These are phyloP conservation scores for Quercus wislizeni DNA, from an alignment of 306 rosid genomes.

Conservation along the genomic window DNA sequence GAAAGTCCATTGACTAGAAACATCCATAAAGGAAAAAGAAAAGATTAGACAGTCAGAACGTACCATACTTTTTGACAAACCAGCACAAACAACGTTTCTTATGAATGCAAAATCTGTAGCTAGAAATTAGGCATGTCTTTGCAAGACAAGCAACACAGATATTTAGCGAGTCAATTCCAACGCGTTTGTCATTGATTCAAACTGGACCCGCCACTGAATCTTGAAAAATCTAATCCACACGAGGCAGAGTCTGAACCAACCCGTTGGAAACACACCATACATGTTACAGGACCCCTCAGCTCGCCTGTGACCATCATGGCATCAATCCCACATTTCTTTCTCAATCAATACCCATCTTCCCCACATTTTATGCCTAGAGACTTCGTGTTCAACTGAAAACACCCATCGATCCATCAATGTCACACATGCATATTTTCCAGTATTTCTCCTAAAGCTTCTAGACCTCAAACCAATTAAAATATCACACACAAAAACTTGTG, in stretches of 20 bases:
- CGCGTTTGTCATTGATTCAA: slow-evolving; percentile 41
- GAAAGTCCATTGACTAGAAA: slow-evolving; percentile 19
- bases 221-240: slow-evolving; percentile 25
- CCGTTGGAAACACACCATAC: slow-evolving; percentile 33
- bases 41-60: slow-evolving; percentile 16
- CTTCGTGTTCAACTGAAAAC: slow-evolving; percentile 40
- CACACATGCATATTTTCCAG: slow-evolving; percentile 4
- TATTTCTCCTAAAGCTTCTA: slow-evolving; percentile 17
- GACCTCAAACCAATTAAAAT: slow-evolving; percentile 10
- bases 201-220: slow-evolving; percentile 58
- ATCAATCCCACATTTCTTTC: slow-evolving; percentile 31
- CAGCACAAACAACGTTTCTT: slow-evolving; percentile 25
- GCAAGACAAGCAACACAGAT: slow-evolving; percentile 50
- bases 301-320: slow-evolving; percentile 44
- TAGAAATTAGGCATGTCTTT: slow-evolving; percentile 40
- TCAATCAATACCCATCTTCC: slow-evolving; percentile 36
- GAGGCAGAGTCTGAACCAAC: slow-evolving; percentile 32
- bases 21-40: slow-evolving; percentile 13
- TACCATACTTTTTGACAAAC: slow-evolving; percentile 48
- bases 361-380: slow-evolving; percentile 40
- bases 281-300: slow-evolving; percentile 33
- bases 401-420: slow-evolving; percentile 23
- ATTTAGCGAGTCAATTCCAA: slow-evolving; percentile 41
- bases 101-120: slow-evolving; percentile 12
- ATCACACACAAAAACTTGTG: slow-evolving; percentile 7